A percentile compares a stretch with the other conserved stretches of the same genome.
These are phyloP conservation scores for Ostreobium quekettii DNA, from an alignment of 139 green algal species.

Conservation along the genomic window DNA sequence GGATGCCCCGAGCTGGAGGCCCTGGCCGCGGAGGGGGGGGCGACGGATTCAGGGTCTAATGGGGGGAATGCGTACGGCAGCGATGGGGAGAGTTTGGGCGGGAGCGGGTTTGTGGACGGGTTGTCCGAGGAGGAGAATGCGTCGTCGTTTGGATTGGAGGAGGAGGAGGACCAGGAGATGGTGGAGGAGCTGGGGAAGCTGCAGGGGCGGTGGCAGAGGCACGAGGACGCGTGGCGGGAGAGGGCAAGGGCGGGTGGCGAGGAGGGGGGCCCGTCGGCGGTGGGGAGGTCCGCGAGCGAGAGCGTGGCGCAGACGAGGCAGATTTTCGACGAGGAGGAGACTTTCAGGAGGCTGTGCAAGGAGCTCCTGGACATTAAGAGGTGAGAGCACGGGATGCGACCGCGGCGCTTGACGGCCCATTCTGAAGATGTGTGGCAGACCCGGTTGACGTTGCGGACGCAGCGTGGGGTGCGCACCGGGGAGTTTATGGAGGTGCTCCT, in stretches of 20 bases:
- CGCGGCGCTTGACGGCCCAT: not conserved
- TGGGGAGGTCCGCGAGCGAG: constrained; percentile 9
- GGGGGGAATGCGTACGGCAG: too few species aligned
- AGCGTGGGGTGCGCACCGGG: not conserved
- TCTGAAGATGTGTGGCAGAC: not conserved
- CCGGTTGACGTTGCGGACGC: not conserved
- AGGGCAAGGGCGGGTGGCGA: not conserved
- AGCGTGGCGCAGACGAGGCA: constrained; percentile 16
- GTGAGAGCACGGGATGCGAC: not conserved
- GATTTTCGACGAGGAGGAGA: constrained; percentile 28
- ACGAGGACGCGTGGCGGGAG: not conserved
- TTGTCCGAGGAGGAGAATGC: too few species aligned
- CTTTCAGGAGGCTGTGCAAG: constrained; percentile 46
- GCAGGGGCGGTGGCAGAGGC: constrained; percentile 12
- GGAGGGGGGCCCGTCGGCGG: not conserved
- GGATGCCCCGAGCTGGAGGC: too few species aligned
- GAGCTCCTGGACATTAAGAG: constrained; percentile 55
- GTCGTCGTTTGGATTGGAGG: too few species aligned
- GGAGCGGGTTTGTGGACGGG: too few species aligned
- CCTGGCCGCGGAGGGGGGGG: too few species aligned
- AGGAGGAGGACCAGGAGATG: constrained; percentile 12
- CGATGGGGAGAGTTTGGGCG: too few species aligned
- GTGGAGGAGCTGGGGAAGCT: not conserved
- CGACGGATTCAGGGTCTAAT: too few species aligned
- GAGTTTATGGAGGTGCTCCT: not conserved